Percentiles rank a stretch among this genome's conserved stretches.
These are phyloP conservation scores for Skeletonema menzelii DNA, from an alignment of 108 stramenopile genomes.

Conservation along the genomic window DNA sequence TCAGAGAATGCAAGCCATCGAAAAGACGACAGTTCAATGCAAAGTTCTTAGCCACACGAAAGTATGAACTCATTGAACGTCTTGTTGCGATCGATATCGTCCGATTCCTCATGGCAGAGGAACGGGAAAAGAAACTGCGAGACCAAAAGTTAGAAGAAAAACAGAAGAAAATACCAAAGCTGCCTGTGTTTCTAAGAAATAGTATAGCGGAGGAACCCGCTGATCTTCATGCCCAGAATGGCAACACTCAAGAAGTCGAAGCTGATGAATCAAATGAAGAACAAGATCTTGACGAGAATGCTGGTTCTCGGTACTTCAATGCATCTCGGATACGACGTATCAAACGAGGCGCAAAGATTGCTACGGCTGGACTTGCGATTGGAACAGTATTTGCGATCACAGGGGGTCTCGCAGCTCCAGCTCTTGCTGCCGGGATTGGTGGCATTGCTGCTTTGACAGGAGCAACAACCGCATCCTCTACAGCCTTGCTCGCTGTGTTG, in stretches of 20 bases:
- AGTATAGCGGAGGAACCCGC: slow-evolving; percentile 1
- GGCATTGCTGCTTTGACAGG: slow-evolving; percentile 54
- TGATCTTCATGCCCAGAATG: background rate
- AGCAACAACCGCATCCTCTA: slow-evolving; percentile 48
- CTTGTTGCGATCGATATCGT: slow-evolving; percentile 48
- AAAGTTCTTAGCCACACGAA: slow-evolving; percentile 45
- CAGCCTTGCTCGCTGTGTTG: slow-evolving; percentile 43
- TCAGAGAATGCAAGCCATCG: background rate
- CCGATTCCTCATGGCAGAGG: slow-evolving; percentile 47
- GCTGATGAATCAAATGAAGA: slow-evolving; percentile 6
- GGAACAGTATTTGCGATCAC: slow-evolving; percentile 73
- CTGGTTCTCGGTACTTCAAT: slow-evolving; percentile 11
- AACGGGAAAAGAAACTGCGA: slow-evolving; percentile 33
- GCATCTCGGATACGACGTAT: slow-evolving; percentile 37
- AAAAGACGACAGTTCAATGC: slow-evolving; percentile 41
- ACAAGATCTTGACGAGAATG: slow-evolving; percentile 9
- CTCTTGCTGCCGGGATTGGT: slow-evolving; percentile 61
- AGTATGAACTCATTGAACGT: slow-evolving; percentile 47
- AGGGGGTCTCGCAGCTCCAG: slow-evolving; percentile 73
- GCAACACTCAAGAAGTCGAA: background rate
- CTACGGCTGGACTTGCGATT: slow-evolving; percentile 56
- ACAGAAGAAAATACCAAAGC: slow-evolving; percentile 21
- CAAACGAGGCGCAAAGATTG: slow-evolving; percentile 58
- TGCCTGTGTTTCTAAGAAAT: slow-evolving; percentile 27
- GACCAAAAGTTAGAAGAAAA: slow-evolving; percentile 26